A percentile compares a stretch with the other conserved stretches of the same genome.
phyloP scores from a whole-genome alignment of 306 rosid genomes.

The Lablab purpureus region DNA sequence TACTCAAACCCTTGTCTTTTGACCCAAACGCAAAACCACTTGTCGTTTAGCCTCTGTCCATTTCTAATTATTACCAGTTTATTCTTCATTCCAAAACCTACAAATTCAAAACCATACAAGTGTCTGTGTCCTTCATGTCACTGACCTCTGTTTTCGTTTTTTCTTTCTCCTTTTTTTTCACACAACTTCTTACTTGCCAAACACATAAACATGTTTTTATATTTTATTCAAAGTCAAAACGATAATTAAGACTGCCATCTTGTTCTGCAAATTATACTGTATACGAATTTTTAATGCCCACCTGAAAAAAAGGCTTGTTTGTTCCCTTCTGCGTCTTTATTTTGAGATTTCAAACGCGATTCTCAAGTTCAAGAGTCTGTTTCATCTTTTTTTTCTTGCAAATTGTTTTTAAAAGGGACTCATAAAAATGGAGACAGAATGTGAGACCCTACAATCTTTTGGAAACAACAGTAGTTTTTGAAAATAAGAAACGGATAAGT shows the following conservation, averaged over 20 bases:
- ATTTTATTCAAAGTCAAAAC: constrained; percentile 17
- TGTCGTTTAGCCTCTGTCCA: neutral
- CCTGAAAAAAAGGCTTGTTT: neutral
- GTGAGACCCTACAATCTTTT: too few species aligned
- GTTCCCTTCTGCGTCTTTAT: neutral
- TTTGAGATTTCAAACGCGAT: neutral
- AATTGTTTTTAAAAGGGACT: neutral
- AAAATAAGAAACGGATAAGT: too few species aligned
- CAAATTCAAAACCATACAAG: neutral
- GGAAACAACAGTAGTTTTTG: too few species aligned
- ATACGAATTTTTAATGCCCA: neutral
- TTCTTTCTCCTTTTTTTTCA: too few species aligned
- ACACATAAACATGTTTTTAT: constrained; percentile 27
- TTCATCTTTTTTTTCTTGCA: neutral
- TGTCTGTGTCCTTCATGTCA: neutral
- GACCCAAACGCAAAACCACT: neutral
- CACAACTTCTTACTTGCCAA: neutral
- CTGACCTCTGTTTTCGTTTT: too few species aligned
- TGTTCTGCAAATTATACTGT: neutral
- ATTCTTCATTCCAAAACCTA: neutral
- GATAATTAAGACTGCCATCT: neutral
- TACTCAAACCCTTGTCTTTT: neutral
- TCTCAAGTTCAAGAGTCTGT: neutral
- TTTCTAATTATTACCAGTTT: neutral
- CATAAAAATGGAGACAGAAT: too few species aligned